phyloP scores from a whole-genome alignment of 2,329 filamentous ascomycete species.

The Onygenales sp. region DNA sequence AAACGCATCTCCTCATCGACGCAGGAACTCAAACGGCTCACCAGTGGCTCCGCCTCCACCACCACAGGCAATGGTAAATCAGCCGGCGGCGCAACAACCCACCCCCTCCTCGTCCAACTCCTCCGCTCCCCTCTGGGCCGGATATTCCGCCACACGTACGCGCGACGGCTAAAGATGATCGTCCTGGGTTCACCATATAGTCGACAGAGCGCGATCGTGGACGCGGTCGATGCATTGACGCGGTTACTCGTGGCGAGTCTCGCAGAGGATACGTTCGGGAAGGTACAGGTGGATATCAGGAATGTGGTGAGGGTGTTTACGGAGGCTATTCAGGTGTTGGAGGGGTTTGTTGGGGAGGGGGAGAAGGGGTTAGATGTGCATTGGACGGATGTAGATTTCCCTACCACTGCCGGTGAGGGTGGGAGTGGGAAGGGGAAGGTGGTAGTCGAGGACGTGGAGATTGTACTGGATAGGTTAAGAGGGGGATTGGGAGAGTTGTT shows the following conservation, averaged over 20 bases:
- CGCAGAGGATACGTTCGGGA: slow-evolving; percentile 71
- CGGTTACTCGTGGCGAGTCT: slow-evolving; percentile 64
- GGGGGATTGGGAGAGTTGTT: slow-evolving; percentile 57
- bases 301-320: slow-evolving; percentile 66
- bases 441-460: slow-evolving; percentile 56
- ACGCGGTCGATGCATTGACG: slow-evolving; percentile 62
- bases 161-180: slow-evolving; percentile 53
- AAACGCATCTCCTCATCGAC: slow-evolving; percentile 27
- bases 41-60: slow-evolving; percentile 21
- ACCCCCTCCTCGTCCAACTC: slow-evolving; percentile 39
- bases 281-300: slow-evolving; percentile 74
- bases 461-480: slow-evolving; percentile 56
- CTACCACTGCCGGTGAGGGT: slow-evolving; percentile 19
- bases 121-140: slow-evolving; percentile 49
- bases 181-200: slow-evolving; percentile 67
- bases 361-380: slow-evolving; percentile 48
- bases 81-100: slow-evolving; percentile 14
- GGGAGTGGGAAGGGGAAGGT: slow-evolving; percentile 23
- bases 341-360: slow-evolving; percentile 50
- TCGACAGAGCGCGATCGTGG: slow-evolving; percentile 56
- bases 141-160: slow-evolving; percentile 62
- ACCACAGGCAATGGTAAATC: slow-evolving; percentile 39
- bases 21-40: slow-evolving; percentile 29
- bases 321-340: slow-evolving; percentile 56
- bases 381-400: slow-evolving; percentile 66